These are phyloP conservation scores for Mortierella sp. DNA, from an alignment of 371 early-diverging fungal species.

Conservation along the genomic window DNA sequence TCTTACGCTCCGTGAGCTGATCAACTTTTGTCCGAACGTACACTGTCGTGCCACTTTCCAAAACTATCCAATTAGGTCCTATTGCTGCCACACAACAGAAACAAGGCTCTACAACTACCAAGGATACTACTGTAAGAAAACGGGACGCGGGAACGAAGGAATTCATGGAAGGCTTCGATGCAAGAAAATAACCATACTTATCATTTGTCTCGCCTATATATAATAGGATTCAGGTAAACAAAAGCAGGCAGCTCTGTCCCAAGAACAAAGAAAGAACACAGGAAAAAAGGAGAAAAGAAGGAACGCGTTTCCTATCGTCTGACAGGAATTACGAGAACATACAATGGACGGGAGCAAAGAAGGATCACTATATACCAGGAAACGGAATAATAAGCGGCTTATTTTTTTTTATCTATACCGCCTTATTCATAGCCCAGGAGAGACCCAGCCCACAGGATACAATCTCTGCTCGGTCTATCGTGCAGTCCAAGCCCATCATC, in stretches of 20 bases:
- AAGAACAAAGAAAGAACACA: not conserved
- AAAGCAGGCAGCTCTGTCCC: not conserved
- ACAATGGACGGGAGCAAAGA: not conserved
- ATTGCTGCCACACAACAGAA: not conserved
- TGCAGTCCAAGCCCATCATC: constrained; percentile 8
- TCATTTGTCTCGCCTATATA: not conserved
- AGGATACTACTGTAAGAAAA: not conserved
- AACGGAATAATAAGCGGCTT: constrained; percentile 3
- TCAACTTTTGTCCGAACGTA: constrained; percentile 9
- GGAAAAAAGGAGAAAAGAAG: constrained; percentile 1
- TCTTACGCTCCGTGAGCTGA: not conserved
- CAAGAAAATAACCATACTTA: not conserved
- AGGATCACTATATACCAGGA: not conserved
- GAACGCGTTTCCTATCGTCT: not conserved
- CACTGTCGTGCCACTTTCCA: no score
- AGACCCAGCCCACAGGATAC: constrained; percentile 36
- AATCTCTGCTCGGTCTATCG: constrained; percentile 24
- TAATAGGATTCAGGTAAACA: constrained; percentile 4
- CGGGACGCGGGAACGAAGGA: not conserved
- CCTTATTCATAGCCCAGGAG: constrained; percentile 6
- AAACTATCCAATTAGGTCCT: not conserved
- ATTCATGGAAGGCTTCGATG: not conserved
- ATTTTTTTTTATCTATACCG: not conserved
- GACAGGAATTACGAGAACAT: not conserved
- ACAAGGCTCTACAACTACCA: not conserved